Base-by-base conservation (phyloP, 192 early-diverging fungal genomes). In the Linnemannia schmuckeri region DNA sequence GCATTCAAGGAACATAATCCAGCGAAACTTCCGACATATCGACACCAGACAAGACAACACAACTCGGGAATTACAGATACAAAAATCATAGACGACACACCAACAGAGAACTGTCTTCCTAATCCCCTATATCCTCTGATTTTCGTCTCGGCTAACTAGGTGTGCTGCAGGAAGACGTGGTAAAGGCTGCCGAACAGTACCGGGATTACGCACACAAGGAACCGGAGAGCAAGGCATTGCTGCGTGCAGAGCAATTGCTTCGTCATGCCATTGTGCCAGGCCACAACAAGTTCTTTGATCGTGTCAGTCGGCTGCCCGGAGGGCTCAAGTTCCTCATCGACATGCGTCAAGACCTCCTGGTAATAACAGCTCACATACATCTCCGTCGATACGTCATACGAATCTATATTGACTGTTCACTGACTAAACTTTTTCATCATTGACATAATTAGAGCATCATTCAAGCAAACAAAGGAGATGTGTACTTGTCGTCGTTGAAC, bases 281-380 rank as follows among this genome's bases (percentile, higher is more conserved):
- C 13, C 95, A 95, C 87, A 91, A 94, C 57, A 89, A 90, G 76
- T 94, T 97, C 33, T 96, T 98, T 83, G 92, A 94, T 73, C 92
- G 94, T 66, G 92, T 97, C 66, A 96, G 94, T 80, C 87, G 90
- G 9, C 90, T 97, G 22, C 96, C 96, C 0, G 94, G 93, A 33
- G 97, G 97, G 27, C 92, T 96, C 83, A 93, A 94, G 55, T 96
- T 97, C 75, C 85, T 98, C 38, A 91, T 97, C 2, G 91, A 95
- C 66, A 90, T 98, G 88, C 93, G 97, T 3, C 91, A 90, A 3
- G 95, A 96, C 74, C 89, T 98, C 55, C 82, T 97, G 80, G 94
- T 95, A 88, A 41, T 66, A 80, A 44, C 15, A 81, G 20, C 73
- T 22, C 22, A 3, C 24, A 42, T 5, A 15, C 41, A 3, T n/a